These are phyloP conservation scores for Xylaria flabelliformis DNA, from an alignment of 495 filamentous ascomycete species.

Conservation along the genomic window DNA sequence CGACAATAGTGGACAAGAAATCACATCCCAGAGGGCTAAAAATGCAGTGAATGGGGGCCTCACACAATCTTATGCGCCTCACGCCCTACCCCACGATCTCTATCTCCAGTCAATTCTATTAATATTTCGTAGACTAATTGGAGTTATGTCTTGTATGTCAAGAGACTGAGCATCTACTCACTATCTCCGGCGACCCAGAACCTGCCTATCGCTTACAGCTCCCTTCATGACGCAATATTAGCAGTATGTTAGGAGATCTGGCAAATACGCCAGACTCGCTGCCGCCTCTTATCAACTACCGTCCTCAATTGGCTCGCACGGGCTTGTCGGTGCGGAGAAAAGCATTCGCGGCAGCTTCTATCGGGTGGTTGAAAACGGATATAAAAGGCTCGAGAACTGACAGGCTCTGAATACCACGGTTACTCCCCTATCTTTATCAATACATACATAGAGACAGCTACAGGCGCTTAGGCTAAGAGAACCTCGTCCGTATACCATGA, in stretches of 20 bases:
- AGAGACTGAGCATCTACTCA: not conserved
- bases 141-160: not conserved
- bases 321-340: slow-evolving; percentile 8
- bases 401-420: not conserved
- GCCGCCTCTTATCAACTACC: not conserved
- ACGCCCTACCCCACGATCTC: no score
- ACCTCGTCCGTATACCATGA: not conserved
- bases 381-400: slow-evolving; percentile 8
- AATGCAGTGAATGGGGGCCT: no score
- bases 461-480: slow-evolving; percentile 1
- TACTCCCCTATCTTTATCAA: not conserved
- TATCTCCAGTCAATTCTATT: no score
- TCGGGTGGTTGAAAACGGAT: not conserved
- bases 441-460: not conserved
- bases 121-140: no score
- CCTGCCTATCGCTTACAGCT: not conserved
- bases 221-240: slow-evolving; percentile 19
- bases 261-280: not conserved
- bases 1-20: no score
- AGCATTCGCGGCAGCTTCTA: not conserved
- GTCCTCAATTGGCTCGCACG: not conserved
- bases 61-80: no score
- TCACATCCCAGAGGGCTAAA: no score
- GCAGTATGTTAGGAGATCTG: slow-evolving; percentile 4
- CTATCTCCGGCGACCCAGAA: not conserved